Evolutionary conservation across 2,329 filamentous ascomycete species (phyloP), one percentile per base, ranked within the genome.

Genomic region (Colletotrichum sp.): DNA sequence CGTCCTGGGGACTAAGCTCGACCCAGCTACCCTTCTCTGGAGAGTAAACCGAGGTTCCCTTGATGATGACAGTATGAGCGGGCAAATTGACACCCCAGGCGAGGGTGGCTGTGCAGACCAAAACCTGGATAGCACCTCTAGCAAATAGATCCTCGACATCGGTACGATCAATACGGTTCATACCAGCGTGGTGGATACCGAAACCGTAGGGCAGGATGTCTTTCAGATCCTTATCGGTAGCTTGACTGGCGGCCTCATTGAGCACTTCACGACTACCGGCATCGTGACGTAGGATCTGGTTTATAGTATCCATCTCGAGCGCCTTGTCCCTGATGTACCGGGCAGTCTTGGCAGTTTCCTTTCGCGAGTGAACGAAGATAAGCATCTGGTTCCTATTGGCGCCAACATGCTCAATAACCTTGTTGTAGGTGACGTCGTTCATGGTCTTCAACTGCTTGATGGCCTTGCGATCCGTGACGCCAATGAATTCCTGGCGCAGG

Each of bases 391-490:
- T 98, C 78, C 95, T 93, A 81, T 98, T 94, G 75, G 94, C 93
- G 8, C 97, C 97, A 34, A 98, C 96, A 82, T 99, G 96, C 85
- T 99, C 97, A 71, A 99, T 91, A 32, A 98, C 96, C 85, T 99
- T 99, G 78, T 93, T 98, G 85, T 99, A 99, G 74, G 96, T 98
- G 71, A 99, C 96, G 80, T 99, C 97, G 82, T 99, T 99, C 97
- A 99, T 99, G 1, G 95, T 98, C 89, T 99, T 98, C 71, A 99
- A 89, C 84, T 99, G 97, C 86, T 99, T 99, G 87, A 99, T 99
- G 8, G 97, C 95, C 84, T 99, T 99, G 87, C 97, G 98, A 80
- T 99, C 97, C 0, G 96, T 98, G 59, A 99, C 95, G 69, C 97
- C 97, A 79, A 99, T 95, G 82, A 99, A 99, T 84, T 99, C 98